Percentiles rank a stretch among this genome's conserved stretches.
These are phyloP conservation scores for Bruguiera parviflora DNA, from an alignment of 345 rosid genomes.

Conservation along the genomic window DNA sequence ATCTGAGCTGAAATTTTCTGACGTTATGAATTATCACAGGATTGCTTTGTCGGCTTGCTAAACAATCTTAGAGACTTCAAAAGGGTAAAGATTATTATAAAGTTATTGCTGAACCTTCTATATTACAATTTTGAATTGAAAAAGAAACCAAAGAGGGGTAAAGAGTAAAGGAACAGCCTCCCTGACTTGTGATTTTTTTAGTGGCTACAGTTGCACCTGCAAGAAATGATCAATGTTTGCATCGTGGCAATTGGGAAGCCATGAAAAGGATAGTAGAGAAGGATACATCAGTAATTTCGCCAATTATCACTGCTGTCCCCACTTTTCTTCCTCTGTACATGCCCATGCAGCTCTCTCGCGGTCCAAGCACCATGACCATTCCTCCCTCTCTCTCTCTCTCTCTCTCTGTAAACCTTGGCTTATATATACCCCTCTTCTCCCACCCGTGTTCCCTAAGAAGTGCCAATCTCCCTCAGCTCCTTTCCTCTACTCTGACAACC, in stretches of 20 bases:
- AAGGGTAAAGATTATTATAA: too few species aligned
- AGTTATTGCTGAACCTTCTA: too few species aligned
- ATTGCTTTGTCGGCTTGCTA: too few species aligned
- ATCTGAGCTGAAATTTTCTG: too few species aligned
- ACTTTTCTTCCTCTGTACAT: neutral
- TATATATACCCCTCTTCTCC: neutral
- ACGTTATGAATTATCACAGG: too few species aligned
- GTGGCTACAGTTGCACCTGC: neutral
- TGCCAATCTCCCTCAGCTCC: neutral
- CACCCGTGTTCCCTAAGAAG: neutral
- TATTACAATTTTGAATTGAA: neutral
- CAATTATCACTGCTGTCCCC: neutral
- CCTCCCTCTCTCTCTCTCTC: neutral
- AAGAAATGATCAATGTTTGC: neutral
- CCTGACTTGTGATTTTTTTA: neutral
- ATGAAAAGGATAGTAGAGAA: neutral
- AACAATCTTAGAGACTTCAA: too few species aligned
- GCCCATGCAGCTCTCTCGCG: neutral
- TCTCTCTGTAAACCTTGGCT: neutral
- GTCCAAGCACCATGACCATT: neutral
- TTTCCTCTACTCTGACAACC: neutral
- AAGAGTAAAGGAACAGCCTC: neutral
- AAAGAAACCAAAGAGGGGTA: neutral
- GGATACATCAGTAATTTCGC: neutral
- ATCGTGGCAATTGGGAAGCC: neutral